These are phyloP conservation scores for Tolypocladium cylindrosporum DNA, from an alignment of 2,329 filamentous ascomycete species.

Conservation along the genomic window DNA sequence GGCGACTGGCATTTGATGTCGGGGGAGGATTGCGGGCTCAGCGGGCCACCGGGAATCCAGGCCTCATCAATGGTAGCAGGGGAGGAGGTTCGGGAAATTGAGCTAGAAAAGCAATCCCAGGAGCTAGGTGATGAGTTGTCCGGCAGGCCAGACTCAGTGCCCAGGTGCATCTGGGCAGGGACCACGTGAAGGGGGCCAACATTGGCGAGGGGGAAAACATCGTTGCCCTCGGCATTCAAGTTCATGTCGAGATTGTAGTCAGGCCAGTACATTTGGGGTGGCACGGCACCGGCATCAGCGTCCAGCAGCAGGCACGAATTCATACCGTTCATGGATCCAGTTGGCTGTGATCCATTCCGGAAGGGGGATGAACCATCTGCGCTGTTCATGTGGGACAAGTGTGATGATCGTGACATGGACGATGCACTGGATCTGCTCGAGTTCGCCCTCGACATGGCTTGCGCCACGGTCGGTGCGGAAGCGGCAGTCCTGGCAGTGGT, in stretches of 20 bases:
- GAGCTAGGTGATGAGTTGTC: conserved; percentile 41
- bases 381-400: conserved; percentile 41
- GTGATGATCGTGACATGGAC: conserved; percentile 39
- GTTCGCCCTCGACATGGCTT: conserved; percentile 28
- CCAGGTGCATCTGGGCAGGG: conserved; percentile 44
- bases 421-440: conserved; percentile 30
- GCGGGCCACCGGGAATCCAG: conserved; percentile 24
- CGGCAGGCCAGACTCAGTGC: conserved; percentile 38
- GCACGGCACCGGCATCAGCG: conserved; percentile 33
- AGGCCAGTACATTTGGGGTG: conserved; percentile 41
- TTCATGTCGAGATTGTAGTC: conserved; percentile 35
- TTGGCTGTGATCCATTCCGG: conserved; percentile 27
- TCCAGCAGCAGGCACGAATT: conserved; percentile 43
- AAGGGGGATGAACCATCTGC: conserved; percentile 38
- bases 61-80: conserved; percentile 39
- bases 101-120: conserved; percentile 43
- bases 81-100: conserved; percentile 40
- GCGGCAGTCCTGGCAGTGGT: conserved; percentile 25
- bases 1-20: conserved; percentile 40
- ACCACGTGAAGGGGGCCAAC: conserved; percentile 41
- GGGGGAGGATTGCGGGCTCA: conserved; percentile 36
- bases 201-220: conserved; percentile 32
- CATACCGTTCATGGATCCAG: conserved; percentile 33
- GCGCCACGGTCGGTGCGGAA: conserved; percentile 20
- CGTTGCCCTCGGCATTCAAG: conserved; percentile 30